These are phyloP conservation scores for Ceratobasidium sp. DNA, from an alignment of 1,284 basidiomycete genomes.

Conservation along the genomic window DNA sequence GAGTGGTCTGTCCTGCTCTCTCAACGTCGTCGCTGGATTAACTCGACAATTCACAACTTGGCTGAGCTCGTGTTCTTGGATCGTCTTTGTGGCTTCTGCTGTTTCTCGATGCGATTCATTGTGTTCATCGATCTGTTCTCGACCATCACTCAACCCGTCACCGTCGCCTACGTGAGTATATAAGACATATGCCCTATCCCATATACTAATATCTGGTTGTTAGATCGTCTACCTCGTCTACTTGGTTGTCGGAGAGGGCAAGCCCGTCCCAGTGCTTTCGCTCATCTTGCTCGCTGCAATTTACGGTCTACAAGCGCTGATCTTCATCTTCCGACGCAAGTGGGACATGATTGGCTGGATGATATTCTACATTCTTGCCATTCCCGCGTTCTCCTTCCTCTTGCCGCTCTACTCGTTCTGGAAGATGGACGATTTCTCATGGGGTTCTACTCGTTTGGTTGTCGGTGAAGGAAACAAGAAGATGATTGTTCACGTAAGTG, in stretches of 20 bases:
- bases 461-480: slow-evolving; percentile 96
- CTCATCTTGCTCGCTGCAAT: slow-evolving; percentile 94
- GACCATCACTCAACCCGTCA: slow-evolving; percentile 90
- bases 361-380: slow-evolving; percentile 94
- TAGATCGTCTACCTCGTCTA: slow-evolving; percentile 91
- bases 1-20: slow-evolving; percentile 96
- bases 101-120: slow-evolving; percentile 98
- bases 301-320: slow-evolving; percentile 90
- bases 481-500: slow-evolving; percentile 89
- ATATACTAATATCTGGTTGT: slow-evolving; percentile 6
- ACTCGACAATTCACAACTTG: slow-evolving; percentile 98
- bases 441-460: slow-evolving; percentile 95
- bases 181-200: slow-evolving; percentile 6
- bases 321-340: slow-evolving; percentile 88
- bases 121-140: slow-evolving; percentile 96
- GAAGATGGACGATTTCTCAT: slow-evolving; percentile 99
- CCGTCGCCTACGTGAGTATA: slow-evolving; percentile 88
- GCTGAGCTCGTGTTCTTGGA: slow-evolving; percentile 93
- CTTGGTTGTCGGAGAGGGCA: slow-evolving; percentile 73
- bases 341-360: slow-evolving; percentile 99
- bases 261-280: slow-evolving; percentile 80
- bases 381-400: slow-evolving; percentile 92
- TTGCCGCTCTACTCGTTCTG: slow-evolving; percentile 98
- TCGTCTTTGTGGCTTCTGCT: slow-evolving; percentile 96
- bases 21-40: slow-evolving; percentile 99